Evolutionary conservation across 2,329 filamentous ascomycete species (phyloP), one percentile per base, ranked within the genome.

Genomic region (Calonectria pseudoturangicola): DNA sequence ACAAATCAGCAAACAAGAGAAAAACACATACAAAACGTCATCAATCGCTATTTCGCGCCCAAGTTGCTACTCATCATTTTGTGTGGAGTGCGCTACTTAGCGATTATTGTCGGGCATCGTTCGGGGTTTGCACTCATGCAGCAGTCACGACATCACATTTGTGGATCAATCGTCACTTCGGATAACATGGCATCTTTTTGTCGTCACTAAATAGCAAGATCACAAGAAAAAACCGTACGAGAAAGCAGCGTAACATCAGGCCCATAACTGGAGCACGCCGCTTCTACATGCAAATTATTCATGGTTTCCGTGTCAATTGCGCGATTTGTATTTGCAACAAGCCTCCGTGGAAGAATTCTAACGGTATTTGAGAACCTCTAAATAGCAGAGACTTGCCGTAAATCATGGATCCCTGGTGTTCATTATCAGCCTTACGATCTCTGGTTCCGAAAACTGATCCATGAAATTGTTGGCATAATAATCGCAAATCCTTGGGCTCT

Each of bases 51-150:
- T 13, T 13, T 48, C 9, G 6, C 25, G 2, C 45, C 18, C 4
- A 3, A 2, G 10, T 13, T 48, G 8, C 12, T 4, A 21, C 45
- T 48, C 45, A 13, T 48, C 1, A 10, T n/a, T 25, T 48, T 25
- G 21, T 5, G 15, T 33, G 10, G 27, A 54, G 25, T 13, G 25
- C 4, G 50, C 50, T 27, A 30, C 10, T 25, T 12, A 41, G 25
- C 13, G 15, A 27, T 27, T 60, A 28, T 36, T n/a, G 16, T 60
- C 54, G 54, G 54, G n/a, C n/a, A 27, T 60, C 21, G 0, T 41
- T 60, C 54, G 54, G 54, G 6, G 36, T 60, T 60, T 60, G 21
- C 27, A 21, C 39, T 27, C 54, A 41, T 60, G 33, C 33, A 41
- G 18, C 12, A 25, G 33, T 41, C 54, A 41, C 33, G 54, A 41